Conservation (phyloP, 371 early-diverging fungal species). For the Saksenaea vasiformis region DNA sequence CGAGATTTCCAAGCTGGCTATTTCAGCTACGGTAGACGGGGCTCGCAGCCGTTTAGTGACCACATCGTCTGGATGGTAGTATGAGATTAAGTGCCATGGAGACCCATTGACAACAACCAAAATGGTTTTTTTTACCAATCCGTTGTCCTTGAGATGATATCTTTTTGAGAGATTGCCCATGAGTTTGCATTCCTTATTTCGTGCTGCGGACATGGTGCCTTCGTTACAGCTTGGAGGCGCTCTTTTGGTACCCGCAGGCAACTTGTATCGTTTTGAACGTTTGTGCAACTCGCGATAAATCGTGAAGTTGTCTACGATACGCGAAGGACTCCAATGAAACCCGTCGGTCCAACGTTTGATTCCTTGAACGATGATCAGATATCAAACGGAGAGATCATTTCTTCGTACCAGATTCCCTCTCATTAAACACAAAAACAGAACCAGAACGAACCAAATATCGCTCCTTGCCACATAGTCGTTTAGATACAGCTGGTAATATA, state of each 20-base stretch:
- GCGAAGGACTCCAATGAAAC: constrained; percentile 58
- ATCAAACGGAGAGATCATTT: neutral
- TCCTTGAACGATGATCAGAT: constrained; percentile 16
- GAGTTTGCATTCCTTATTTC: constrained; percentile 41
- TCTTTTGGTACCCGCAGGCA: neutral
- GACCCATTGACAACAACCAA: constrained; percentile 66
- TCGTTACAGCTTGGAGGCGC: no score
- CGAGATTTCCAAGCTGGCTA: constrained; percentile 38
- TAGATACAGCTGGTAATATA: constrained; percentile 42
- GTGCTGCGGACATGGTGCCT: neutral
- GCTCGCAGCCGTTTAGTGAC: constrained; percentile 39
- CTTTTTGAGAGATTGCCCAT: constrained; percentile 47
- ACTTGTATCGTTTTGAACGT: no score
- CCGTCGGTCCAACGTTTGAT: constrained; percentile 74
- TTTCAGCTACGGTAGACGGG: constrained; percentile 38
- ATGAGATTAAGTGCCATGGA: constrained; percentile 73
- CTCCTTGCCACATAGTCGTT: constrained; percentile 51
- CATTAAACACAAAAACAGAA: constrained; percentile 56
- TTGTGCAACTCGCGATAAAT: constrained; percentile 42
- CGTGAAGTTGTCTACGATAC: constrained; percentile 54
- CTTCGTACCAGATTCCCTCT: constrained; percentile 34
- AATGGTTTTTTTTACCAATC: constrained; percentile 77
- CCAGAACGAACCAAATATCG: constrained; percentile 44
- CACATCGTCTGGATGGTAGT: constrained; percentile 72
- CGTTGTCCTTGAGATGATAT: constrained; percentile 66